Evolutionary conservation across 192 early-diverging fungal genomes (phyloP).

Genomic region (Coemansia sp.): DNA sequence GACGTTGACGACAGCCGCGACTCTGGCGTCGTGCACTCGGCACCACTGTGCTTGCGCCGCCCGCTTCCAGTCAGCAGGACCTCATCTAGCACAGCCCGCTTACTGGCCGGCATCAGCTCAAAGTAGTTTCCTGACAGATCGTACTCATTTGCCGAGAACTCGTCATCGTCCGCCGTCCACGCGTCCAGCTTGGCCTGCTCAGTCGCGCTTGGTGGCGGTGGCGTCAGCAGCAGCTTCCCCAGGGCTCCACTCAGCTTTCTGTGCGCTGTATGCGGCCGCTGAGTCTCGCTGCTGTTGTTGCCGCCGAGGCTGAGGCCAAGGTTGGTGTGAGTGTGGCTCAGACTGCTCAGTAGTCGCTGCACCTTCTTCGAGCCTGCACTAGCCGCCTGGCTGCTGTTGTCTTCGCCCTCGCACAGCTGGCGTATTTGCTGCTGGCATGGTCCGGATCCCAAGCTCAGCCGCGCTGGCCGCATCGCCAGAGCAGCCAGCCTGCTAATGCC

Average conservation of each 20-base stretch:
- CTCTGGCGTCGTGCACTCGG: conserved; percentile 20
- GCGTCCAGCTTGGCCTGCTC: conserved; percentile 53
- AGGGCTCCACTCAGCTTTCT: conserved; percentile 20
- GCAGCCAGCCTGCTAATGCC: neutral
- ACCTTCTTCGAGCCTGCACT: neutral
- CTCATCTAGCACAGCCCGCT: neutral
- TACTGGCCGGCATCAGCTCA: conserved; percentile 24
- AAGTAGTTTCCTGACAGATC: conserved; percentile 47
- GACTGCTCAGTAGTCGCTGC: conserved; percentile 7
- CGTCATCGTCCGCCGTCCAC: conserved; percentile 50
- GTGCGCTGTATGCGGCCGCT: neutral
- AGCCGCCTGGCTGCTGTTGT: neutral
- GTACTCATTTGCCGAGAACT: conserved; percentile 42
- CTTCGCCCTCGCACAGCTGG: neutral
- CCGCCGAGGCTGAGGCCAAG: neutral
- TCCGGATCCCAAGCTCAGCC: conserved; percentile 8
- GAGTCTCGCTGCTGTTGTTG: neutral
- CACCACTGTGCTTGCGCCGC: neutral
- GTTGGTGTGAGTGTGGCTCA: neutral
- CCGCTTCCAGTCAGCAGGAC: neutral
- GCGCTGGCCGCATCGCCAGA: conserved; percentile 1
- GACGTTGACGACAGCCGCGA: conserved; percentile 52
- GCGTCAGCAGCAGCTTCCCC: conserved; percentile 18
- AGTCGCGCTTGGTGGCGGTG: conserved; percentile 25
- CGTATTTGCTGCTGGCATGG: conserved; percentile 6